Percentiles rank a stretch among this genome's conserved stretches.
Conservation (phyloP, 148 eudicot genomes). For the Suaeda aralocaspica region DNA sequence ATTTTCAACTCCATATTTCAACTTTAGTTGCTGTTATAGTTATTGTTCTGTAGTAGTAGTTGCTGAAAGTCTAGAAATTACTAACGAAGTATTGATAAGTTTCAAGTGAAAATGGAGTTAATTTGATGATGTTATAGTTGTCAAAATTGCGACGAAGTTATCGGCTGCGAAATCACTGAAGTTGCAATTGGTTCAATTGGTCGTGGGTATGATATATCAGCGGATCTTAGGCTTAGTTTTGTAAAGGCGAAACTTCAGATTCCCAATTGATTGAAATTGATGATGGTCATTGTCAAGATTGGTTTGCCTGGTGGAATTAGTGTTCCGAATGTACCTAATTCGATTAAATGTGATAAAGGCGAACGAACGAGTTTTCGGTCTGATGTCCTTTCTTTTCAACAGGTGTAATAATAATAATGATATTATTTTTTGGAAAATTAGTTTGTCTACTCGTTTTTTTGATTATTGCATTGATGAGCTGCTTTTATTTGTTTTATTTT, state of each 20-base stretch:
- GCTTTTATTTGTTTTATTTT: background rate
- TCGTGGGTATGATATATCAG: slow-evolving; percentile 70
- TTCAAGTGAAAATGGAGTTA: background rate
- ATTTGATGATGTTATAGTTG: slow-evolving; percentile 20
- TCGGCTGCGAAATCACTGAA: slow-evolving; percentile 66
- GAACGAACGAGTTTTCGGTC: slow-evolving; percentile 89
- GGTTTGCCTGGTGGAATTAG: slow-evolving; percentile 72
- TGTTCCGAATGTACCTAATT: slow-evolving; percentile 59
- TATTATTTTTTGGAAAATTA: background rate
- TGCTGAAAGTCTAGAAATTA: background rate
- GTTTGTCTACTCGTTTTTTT: too few relatives aligned
- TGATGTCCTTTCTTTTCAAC: slow-evolving; percentile 88
- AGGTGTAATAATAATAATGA: slow-evolving; percentile 44
- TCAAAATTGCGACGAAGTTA: slow-evolving; percentile 70
- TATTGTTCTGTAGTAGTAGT: too few relatives aligned
- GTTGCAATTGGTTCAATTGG: slow-evolving; percentile 87
- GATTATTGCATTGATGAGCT: background rate
- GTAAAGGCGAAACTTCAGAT: slow-evolving; percentile 60
- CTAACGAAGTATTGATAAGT: background rate
- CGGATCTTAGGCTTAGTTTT: slow-evolving; percentile 82
- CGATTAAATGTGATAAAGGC: slow-evolving; percentile 89
- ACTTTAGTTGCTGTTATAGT: too few relatives aligned
- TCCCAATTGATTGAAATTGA: slow-evolving; percentile 70
- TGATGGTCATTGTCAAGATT: slow-evolving; percentile 60
- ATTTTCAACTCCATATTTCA: background rate